Percentiles rank a stretch among this genome's conserved stretches.
Evolutionary conservation across 345 rosid genomes (phyloP).

Genomic region (Lepidium africanum): DNA sequence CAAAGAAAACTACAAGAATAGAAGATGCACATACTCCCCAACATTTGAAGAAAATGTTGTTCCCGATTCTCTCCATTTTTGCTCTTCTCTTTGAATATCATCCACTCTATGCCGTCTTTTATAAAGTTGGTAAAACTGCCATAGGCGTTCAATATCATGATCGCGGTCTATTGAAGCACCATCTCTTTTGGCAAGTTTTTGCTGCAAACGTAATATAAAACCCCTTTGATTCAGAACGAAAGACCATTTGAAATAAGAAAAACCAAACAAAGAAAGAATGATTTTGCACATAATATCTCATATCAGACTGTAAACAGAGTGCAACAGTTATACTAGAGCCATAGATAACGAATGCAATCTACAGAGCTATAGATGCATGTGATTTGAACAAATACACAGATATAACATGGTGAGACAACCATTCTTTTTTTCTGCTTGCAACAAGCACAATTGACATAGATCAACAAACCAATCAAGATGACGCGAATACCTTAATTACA

Average conservation of each 20-base stretch:
- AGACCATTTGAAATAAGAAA: not conserved
- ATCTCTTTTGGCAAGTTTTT: constrained; percentile 91
- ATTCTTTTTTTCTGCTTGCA: not conserved
- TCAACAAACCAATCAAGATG: not conserved
- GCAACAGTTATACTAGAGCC: not conserved
- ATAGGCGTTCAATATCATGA: constrained; percentile 74
- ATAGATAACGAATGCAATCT: not conserved
- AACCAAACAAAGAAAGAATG: not conserved
- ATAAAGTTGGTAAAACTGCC: constrained; percentile 75
- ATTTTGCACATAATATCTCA: not conserved
- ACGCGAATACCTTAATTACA: constrained; percentile 60
- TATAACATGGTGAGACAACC: not conserved
- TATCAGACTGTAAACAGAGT: not conserved
- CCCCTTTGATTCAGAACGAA: not conserved
- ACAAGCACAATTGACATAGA: not conserved
- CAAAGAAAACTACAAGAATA: constrained; percentile 2
- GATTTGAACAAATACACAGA: not conserved
- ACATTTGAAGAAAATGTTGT: constrained; percentile 54
- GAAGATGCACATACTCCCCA: constrained; percentile 60
- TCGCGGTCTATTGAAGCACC: constrained; percentile 63
- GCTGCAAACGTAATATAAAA: constrained; percentile 51
- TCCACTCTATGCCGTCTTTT: constrained; percentile 73
- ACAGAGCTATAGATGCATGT: not conserved
- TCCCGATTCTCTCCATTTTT: constrained; percentile 77
- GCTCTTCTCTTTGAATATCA: constrained; percentile 80